phyloP scores from a whole-genome alignment of 768 basidiomycete species.

The Omphalotus guepiniiformis region DNA sequence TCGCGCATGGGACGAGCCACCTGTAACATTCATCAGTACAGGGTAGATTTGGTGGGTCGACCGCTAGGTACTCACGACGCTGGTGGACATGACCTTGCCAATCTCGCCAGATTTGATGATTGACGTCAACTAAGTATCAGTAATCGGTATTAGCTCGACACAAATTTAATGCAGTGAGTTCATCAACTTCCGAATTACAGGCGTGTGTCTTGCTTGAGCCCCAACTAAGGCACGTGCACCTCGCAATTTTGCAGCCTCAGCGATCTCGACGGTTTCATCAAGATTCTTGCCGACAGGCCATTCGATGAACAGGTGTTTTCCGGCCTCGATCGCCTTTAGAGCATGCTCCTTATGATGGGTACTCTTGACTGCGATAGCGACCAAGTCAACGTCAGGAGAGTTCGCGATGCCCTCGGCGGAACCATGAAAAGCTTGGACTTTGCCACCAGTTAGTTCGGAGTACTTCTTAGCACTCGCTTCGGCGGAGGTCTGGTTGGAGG shows the following conservation, averaged over 20 bases:
- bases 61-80: too few relatives aligned
- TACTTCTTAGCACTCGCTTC: slow-evolving; percentile 1
- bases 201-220: slow-evolving; percentile 26
- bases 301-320: slow-evolving; percentile 35
- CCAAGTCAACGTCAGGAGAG: slow-evolving; percentile 34
- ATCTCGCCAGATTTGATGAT: too few relatives aligned
- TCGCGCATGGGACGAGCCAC: too few relatives aligned
- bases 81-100: too few relatives aligned
- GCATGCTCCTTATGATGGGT: slow-evolving; percentile 24
- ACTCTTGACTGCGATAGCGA: slow-evolving; percentile 30
- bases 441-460: background rate
- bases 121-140: too few relatives aligned
- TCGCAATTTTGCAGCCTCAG: slow-evolving; percentile 23
- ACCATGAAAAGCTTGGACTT: background rate
- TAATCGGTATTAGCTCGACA: too few relatives aligned
- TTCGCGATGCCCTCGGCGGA: slow-evolving; percentile 18
- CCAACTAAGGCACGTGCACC: slow-evolving; percentile 30
- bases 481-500: background rate
- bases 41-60: too few relatives aligned
- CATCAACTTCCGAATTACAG: slow-evolving; percentile 25
- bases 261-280: slow-evolving; percentile 29
- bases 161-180: background rate
- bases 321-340: slow-evolving; percentile 30
- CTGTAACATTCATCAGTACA: slow-evolving; percentile 25
- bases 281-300: slow-evolving; percentile 32